Base-by-base conservation (phyloP, 306 rosid species). In the Fragaria iinumae region DNA sequence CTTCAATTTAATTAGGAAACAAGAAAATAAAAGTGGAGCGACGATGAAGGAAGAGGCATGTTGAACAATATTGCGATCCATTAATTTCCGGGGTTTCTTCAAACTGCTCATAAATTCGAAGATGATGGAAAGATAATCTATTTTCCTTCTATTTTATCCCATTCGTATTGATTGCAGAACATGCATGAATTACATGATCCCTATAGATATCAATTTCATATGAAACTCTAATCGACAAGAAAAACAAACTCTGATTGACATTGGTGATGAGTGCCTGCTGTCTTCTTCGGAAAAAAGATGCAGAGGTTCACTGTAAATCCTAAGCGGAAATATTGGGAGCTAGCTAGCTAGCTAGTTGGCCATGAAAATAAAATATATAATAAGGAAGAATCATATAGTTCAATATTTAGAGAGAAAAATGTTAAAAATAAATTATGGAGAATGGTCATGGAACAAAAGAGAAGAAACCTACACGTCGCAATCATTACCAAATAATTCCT, bases 401-500 rank as follows among this genome's bases (percentile, higher is more conserved):
- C 52, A 8, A 64, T 4, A 39, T 67, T 16, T 17, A 36, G 2
- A 18, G 4, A 49, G 8, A 75, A 60, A 25, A 16, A 60, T 32
- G 38, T 23, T 20, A 12, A 13, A 20, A 21, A 71, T 11, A 29
- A 41, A 67, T 18, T 32, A 62, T 60, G 69, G 75, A 82, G 76
- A 71, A 73, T 79, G 77, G 11, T 27, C 45, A 74, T 74, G 77
- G 45, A 74, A 60, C 59, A 74, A 60, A 60, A 74, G 77, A 74
- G 77, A 62, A 74, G 71, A 62, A 82, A 71, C 71, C 86, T 69
- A 77, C 91, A 86, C 87, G 94, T 91, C 90, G 84, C 90, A 82
- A 85, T 91, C 94, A 89, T 85, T 82, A 79, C 91, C 79, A 76
- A 82, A 81, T 73, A 86, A 72, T 86, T 85, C 85, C 85, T 48